Evolutionary conservation across 139 green algal species (phyloP).

Genomic region (Asterochloris sp.): DNA sequence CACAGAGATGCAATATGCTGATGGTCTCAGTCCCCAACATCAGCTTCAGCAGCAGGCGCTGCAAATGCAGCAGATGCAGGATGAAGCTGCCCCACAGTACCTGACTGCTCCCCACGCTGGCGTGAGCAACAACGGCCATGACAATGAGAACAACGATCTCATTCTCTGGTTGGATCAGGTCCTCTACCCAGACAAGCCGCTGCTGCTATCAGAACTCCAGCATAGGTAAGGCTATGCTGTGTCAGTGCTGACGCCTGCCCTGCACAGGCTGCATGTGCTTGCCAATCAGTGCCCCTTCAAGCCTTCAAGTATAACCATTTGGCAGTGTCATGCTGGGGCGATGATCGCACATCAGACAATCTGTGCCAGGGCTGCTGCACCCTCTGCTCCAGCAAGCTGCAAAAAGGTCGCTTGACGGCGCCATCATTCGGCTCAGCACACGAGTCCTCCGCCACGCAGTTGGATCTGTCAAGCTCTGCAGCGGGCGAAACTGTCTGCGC

Average conservation of each 20-base stretch:
- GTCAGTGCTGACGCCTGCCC: not conserved
- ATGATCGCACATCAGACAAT: not conserved
- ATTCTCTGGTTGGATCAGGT: conserved; percentile 76
- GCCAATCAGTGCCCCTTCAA: not conserved
- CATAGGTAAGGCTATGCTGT: not conserved
- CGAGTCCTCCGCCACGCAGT: too few relatives aligned
- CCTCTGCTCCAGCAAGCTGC: too few relatives aligned
- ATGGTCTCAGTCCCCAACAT: too few relatives aligned
- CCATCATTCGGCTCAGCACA: not conserved
- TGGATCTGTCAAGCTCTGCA: too few relatives aligned
- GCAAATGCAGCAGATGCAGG: too few relatives aligned
- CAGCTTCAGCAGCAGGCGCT: too few relatives aligned
- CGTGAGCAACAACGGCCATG: conserved; percentile 64
- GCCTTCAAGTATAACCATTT: not conserved
- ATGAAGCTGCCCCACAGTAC: not conserved
- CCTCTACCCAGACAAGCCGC: not conserved
- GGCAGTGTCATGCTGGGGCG: not conserved
- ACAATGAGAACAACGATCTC: conserved; percentile 87
- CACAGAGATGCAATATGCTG: too few relatives aligned
- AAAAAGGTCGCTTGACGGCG: not conserved
- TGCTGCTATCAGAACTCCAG: not conserved
- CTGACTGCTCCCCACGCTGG: conserved; percentile 72
- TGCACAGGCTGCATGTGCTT: conserved; percentile 7
- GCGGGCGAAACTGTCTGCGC: too few relatives aligned
- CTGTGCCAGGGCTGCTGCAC: too few relatives aligned